Evolutionary conservation across 257 asterid genomes (phyloP), one percentile per base, ranked within the genome.

Genomic region (Knoxia roxburghii): DNA sequence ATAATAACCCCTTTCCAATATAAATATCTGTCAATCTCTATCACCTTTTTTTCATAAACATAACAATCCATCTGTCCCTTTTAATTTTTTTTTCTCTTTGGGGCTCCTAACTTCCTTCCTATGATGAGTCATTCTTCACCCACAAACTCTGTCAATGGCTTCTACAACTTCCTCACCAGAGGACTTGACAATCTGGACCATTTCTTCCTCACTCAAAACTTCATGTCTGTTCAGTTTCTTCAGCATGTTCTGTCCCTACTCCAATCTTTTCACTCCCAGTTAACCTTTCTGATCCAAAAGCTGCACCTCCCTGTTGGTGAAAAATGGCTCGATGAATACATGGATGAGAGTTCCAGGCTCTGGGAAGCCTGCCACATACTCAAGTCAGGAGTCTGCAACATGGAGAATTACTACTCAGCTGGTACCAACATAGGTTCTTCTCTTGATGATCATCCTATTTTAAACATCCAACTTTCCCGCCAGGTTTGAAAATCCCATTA

Each of bases 341-440:
- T 89, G 96, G 96, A 89, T 41, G 96, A 89, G 52, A 89, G 89
- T 75, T 84, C 95, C 21, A 73, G 91, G 53, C 88, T 89, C 60
- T 89, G 95, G 95, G 87, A 81, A 32, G 88, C 91, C 54, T 83
- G 95, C 43, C 87, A 74, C 30, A 75, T 81, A 15, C 69, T 89
- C 27, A 86, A 89, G 76, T 73, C 89, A 8, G 88, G 87, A 0
- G 75, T 86, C 3, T 78, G 90, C 21, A 37, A 77, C 72, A 70
- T 89, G 80, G 95, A 83, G 58, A 83, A 68, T 69, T 89, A 79
- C 82, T 72, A 74, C 49, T 83, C 87, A 0, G 68, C 83, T 2
- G 86, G 75, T 29, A 67, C 80, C 20, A 83, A 80, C 43, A 43
- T 86, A 1, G 77, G 84, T 30, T 50, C 85, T 67, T 74, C 83